phyloP scores from a whole-genome alignment of 228 moss, liverwort and hornwort species.

The Sphagnum fallax region DNA sequence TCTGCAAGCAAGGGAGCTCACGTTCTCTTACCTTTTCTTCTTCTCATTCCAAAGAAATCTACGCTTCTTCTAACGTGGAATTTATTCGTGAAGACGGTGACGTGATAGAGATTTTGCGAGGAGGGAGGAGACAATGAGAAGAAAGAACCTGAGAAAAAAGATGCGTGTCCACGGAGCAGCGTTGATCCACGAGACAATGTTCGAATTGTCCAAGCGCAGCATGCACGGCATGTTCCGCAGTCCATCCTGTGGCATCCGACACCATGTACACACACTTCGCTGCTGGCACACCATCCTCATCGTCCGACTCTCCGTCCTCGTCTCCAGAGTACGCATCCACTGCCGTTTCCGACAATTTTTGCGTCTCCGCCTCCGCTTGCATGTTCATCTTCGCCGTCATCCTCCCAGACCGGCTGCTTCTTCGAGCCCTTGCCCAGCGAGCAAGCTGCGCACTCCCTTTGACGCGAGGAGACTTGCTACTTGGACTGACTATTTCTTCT shows the following conservation, averaged over 20 bases:
- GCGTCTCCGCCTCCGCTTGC: conserved; percentile 11
- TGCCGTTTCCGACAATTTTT: conserved; percentile 11
- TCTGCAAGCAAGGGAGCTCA: conserved; percentile 22
- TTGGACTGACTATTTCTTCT: neutral
- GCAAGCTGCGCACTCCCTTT: conserved; percentile 69
- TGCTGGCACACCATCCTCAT: conserved; percentile 17
- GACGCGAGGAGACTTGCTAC: conserved; percentile 6
- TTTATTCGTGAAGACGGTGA: no score
- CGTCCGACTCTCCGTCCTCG: conserved; percentile 14
- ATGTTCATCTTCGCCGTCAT: conserved; percentile 11
- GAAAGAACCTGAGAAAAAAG: conserved; percentile 67
- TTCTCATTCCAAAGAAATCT: no score
- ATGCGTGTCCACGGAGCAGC: conserved; percentile 79
- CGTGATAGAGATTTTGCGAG: no score
- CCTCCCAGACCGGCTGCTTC: conserved; percentile 53
- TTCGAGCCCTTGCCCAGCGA: conserved; percentile 78
- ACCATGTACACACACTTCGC: conserved; percentile 73
- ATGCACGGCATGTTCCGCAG: conserved; percentile 82
- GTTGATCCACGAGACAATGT: conserved; percentile 82
- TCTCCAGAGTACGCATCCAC: conserved; percentile 5
- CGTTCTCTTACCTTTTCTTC: neutral
- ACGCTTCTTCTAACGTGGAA: no score
- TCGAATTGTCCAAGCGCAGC: conserved; percentile 92
- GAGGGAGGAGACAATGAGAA: no score
- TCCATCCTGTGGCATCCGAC: conserved; percentile 94